Percentiles rank a stretch among this genome's conserved stretches.
Conservation (phyloP, 2,329 filamentous ascomycete genomes). For the Xylariaceae sp. region DNA sequence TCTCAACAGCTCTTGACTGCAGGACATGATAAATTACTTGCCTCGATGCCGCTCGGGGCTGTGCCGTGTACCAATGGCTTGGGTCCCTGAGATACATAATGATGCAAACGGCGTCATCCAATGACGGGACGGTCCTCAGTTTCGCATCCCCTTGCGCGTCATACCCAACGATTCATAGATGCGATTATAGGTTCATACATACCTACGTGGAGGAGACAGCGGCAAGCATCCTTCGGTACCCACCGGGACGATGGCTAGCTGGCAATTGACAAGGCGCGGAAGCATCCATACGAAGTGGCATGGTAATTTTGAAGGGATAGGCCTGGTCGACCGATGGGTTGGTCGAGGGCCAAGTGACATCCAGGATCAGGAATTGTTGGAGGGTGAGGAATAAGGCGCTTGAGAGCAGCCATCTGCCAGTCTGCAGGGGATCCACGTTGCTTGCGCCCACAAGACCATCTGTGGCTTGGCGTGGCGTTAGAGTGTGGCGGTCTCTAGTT, state of each 20-base stretch:
- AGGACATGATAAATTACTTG: slow-evolving; percentile 9
- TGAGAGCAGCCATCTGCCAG: too few species aligned
- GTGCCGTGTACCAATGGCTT: slow-evolving; percentile 25
- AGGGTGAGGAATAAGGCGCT: too few species aligned
- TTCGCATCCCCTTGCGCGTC: slow-evolving; percentile 14
- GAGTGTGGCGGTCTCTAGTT: too few species aligned
- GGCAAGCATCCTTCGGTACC: slow-evolving; percentile 1
- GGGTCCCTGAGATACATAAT: slow-evolving; percentile 17
- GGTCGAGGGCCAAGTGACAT: too few species aligned
- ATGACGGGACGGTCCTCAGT: slow-evolving; percentile 17
- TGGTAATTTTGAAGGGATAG: too few species aligned
- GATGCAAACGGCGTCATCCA: slow-evolving; percentile 26
- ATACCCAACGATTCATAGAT: slow-evolving; percentile 14
- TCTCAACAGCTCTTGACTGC: slow-evolving; percentile 8
- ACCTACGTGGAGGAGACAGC: not conserved
- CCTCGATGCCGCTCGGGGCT: slow-evolving; percentile 20
- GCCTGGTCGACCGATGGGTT: too few species aligned
- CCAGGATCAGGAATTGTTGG: too few species aligned
- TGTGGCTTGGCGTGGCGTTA: too few species aligned
- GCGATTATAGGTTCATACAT: not conserved
- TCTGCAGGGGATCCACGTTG: too few species aligned
- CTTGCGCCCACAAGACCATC: too few species aligned
- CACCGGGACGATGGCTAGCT: not conserved
- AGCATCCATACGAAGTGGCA: too few species aligned
- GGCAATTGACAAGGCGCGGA: too few species aligned